phyloP scores from a whole-genome alignment of 192 early-diverging fungal genomes.

The Coemansia sp. region DNA sequence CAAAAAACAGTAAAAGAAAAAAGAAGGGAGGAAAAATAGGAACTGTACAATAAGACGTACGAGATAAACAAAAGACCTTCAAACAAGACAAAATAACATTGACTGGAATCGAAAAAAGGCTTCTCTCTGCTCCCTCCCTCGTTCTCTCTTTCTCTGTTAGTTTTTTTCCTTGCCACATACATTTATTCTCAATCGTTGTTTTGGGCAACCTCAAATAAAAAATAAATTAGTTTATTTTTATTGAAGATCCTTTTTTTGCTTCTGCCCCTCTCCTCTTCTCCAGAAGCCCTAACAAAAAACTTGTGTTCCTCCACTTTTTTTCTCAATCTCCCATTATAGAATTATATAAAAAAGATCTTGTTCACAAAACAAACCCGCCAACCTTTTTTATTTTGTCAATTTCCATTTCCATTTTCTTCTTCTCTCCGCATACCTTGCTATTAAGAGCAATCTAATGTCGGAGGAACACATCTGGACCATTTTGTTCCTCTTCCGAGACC shows the following conservation, averaged over 20 bases:
- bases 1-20: constrained; percentile 5
- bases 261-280: not conserved
- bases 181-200: too few species aligned
- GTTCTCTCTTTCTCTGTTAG: not conserved
- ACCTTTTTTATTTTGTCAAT: not conserved
- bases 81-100: not conserved
- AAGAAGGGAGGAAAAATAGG: not conserved
- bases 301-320: not conserved
- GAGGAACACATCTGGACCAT: not conserved
- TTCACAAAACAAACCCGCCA: not conserved
- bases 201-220: not conserved
- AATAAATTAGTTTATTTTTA: not conserved
- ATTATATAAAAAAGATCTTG: not conserved
- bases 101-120: constrained; percentile 1
- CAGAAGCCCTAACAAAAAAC: not conserved
- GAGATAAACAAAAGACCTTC: not conserved
- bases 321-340: not conserved
- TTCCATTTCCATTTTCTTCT: not conserved
- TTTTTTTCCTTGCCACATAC: not conserved
- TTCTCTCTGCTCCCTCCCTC: constrained; percentile 1
- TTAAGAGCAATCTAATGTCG: not conserved
- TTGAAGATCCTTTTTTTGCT: not conserved
- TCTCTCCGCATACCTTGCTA: too few species aligned
- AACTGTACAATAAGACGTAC: not conserved
- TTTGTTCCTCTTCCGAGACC: not conserved